A percentile compares a stretch with the other conserved stretches of the same genome.
phyloP scores from a whole-genome alignment of 306 rosid species.

The Pyrus communis region DNA sequence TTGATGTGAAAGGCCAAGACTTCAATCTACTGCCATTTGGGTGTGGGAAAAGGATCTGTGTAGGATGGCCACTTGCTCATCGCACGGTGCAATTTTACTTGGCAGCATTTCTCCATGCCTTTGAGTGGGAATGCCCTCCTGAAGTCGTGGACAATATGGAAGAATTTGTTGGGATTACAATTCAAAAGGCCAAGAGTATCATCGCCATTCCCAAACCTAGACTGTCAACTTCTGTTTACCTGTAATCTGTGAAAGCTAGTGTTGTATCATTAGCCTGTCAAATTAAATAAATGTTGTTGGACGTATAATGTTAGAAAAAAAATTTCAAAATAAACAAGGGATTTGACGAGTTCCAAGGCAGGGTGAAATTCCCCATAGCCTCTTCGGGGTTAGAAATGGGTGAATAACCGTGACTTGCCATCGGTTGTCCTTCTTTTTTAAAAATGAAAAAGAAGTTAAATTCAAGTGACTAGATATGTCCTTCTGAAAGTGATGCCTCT shows the following conservation, averaged over 20 bases:
- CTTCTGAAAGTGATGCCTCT: too few species aligned
- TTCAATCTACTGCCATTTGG: neutral
- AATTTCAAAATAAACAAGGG: too few species aligned
- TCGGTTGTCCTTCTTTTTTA: rapidly evolving
- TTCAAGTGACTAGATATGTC: too few species aligned
- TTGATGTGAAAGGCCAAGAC: neutral
- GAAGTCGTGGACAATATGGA: neutral
- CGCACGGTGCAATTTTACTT: neutral
- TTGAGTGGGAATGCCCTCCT: neutral
- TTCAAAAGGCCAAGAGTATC: neutral
- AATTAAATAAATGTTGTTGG: neutral
- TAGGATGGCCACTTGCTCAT: neutral
- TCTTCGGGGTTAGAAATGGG: rapidly evolving
- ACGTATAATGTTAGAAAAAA: too few species aligned
- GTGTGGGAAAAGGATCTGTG: neutral
- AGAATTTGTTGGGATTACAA: neutral
- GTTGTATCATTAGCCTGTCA: neutral
- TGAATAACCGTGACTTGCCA: rapidly evolving
- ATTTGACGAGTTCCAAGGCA: too few species aligned
- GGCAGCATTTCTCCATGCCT: neutral
- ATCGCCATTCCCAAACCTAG: neutral
- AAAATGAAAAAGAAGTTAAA: too few species aligned
- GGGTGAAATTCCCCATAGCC: rapidly evolving
- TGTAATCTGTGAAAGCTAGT: neutral
- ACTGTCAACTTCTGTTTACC: neutral